Conservation (phyloP, 345 rosid genomes). For the Eucalyptus pumila region DNA sequence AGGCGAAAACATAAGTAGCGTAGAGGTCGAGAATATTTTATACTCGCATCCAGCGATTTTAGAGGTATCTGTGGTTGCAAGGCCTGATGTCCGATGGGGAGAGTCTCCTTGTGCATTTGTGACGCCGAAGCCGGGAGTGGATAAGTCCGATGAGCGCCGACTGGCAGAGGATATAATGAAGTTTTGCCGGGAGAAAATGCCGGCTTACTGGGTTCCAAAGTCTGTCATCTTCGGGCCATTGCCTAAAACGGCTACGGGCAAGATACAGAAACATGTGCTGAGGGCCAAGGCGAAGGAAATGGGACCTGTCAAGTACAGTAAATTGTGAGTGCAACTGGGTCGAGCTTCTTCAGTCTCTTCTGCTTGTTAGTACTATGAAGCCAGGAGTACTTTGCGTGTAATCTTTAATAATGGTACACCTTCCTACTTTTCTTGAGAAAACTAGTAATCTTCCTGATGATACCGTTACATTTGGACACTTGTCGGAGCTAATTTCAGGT, state of each 20-base stretch:
- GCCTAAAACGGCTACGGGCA: conserved; percentile 93
- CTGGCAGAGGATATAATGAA: conserved; percentile 55
- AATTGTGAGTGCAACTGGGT: conserved; percentile 9
- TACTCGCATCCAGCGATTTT: conserved; percentile 67
- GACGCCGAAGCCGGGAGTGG: conserved; percentile 43
- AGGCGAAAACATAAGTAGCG: conserved; percentile 89
- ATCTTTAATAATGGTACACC: neutral
- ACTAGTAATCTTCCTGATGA: neutral
- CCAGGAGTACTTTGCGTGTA: neutral
- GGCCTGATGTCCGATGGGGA: conserved; percentile 78
- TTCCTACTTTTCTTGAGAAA: neutral
- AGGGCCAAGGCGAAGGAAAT: conserved; percentile 67
- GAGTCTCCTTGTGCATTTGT: conserved; percentile 89
- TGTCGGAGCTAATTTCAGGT: neutral
- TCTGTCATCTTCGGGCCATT: conserved; percentile 72
- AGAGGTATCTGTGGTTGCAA: conserved; percentile 86
- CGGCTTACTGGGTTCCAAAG: conserved; percentile 84
- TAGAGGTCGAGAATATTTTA: conserved; percentile 62
- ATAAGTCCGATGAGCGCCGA: conserved; percentile 17
- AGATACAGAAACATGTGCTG: conserved; percentile 78
- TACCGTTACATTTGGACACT: neutral
- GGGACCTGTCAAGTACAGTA: conserved; percentile 58
- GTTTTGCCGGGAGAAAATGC: conserved; percentile 57
- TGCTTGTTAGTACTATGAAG: neutral
- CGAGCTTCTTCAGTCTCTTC: neutral